phyloP scores from a whole-genome alignment of 2,329 filamentous ascomycete species.

The Nemania diffusa region DNA sequence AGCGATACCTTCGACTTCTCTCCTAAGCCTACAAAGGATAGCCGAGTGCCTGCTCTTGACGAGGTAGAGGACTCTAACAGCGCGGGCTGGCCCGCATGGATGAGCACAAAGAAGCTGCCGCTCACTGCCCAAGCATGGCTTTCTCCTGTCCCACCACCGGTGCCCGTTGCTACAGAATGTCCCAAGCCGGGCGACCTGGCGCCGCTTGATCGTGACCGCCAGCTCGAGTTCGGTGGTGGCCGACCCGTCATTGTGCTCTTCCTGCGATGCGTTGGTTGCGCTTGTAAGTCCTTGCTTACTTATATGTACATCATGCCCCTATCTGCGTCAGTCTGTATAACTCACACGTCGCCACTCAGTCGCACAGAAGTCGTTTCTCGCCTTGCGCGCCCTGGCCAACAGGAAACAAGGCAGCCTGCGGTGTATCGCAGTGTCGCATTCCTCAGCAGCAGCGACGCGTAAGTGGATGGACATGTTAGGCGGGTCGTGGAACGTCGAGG shows the following conservation, averaged over 20 bases:
- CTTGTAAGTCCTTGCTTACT: conserved; percentile 55
- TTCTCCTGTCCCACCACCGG: conserved; percentile 61
- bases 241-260: conserved; percentile 61
- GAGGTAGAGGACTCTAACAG: conserved; percentile 44
- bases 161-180: conserved; percentile 55
- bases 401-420: conserved; percentile 60
- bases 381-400: conserved; percentile 64
- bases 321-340: not conserved
- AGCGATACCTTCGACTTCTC: conserved; percentile 60
- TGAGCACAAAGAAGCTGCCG: conserved; percentile 61
- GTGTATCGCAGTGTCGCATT: conserved; percentile 70
- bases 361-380: conserved; percentile 67
- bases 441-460: conserved; percentile 64
- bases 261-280: conserved; percentile 65
- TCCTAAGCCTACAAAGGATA: conserved; percentile 42
- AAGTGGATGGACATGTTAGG: conserved; percentile 67
- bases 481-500: conserved; percentile 65
- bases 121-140: conserved; percentile 66
- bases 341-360: conserved; percentile 51
- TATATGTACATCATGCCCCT: not conserved
- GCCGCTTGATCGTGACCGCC: conserved; percentile 59
- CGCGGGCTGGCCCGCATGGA: conserved; percentile 56
- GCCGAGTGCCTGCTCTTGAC: conserved; percentile 36
- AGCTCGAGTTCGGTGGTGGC: conserved; percentile 57
- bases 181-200: conserved; percentile 61